These are phyloP conservation scores for Candida anutae DNA, from an alignment of 1,139 yeast species.

Conservation along the genomic window DNA sequence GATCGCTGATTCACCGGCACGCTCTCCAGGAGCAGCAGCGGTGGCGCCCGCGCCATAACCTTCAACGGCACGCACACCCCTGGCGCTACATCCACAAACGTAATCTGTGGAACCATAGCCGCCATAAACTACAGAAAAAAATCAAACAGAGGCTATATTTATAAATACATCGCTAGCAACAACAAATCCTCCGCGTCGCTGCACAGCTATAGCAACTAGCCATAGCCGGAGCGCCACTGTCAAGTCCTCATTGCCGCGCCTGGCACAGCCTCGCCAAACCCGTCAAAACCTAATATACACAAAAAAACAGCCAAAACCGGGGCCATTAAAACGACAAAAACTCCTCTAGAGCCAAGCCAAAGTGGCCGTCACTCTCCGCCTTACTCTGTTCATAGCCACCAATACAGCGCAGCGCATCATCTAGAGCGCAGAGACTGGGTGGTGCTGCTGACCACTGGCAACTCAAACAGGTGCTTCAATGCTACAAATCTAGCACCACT, in stretches of 20 bases:
- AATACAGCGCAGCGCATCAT: conserved; percentile 1
- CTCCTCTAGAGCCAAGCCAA: too few relatives aligned
- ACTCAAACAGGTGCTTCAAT: conserved; percentile 31
- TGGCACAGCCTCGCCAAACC: too few relatives aligned
- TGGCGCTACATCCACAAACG: conserved; percentile 7
- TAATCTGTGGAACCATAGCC: conserved; percentile 12
- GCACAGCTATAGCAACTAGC: too few relatives aligned
- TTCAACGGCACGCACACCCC: conserved; percentile 8
- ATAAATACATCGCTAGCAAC: too few relatives aligned
- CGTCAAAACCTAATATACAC: too few relatives aligned
- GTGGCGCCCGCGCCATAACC: conserved; percentile 7
- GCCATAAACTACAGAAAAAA: neutral
- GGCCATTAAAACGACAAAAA: too few relatives aligned
- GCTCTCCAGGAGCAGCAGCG: conserved; percentile 3
- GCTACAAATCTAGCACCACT: conserved; percentile 30
- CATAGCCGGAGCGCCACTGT: too few relatives aligned
- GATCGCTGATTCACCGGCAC: conserved; percentile 12
- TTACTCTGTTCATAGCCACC: neutral
- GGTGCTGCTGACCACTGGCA: conserved; percentile 43
- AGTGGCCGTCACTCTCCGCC: too few relatives aligned
- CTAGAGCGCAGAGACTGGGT: conserved; percentile 24
- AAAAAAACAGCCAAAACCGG: too few relatives aligned
- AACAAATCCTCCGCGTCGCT: too few relatives aligned
- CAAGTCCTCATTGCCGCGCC: too few relatives aligned
- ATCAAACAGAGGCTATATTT: too few relatives aligned